A percentile compares a stretch with the other conserved stretches of the same genome.
phyloP scores from a whole-genome alignment of 2,329 filamentous ascomycete species.

The Taxawa tesnikishii region DNA sequence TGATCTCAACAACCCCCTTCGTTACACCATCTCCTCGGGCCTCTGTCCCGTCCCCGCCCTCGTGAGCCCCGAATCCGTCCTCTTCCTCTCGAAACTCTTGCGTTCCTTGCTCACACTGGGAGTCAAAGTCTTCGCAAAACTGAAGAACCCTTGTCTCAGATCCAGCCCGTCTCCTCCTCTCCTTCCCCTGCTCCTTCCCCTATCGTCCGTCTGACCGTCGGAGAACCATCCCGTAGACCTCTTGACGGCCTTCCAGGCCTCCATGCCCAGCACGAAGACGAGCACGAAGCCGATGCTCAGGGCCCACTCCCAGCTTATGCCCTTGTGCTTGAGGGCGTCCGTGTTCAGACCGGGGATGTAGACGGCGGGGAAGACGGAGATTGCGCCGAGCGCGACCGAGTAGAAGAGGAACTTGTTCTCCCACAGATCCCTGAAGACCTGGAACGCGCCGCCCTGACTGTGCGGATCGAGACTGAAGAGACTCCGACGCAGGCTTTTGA shows the following conservation, averaged over 20 bases:
- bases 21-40: constrained; percentile 3
- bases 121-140: constrained; percentile 4
- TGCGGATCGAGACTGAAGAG: constrained; percentile 64
- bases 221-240: constrained; percentile 18
- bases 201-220: background rate
- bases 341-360: constrained; percentile 60
- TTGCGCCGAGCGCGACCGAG: constrained; percentile 29
- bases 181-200: background rate
- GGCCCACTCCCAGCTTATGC: constrained; percentile 58
- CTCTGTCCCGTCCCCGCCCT: constrained; percentile 3
- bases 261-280: constrained; percentile 52
- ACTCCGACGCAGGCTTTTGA: constrained; percentile 57
- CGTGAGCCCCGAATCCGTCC: constrained; percentile 3
- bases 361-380: constrained; percentile 33
- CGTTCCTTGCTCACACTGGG: background rate
- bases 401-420: constrained; percentile 53
- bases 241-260: constrained; percentile 58
- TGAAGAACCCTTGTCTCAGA: constrained; percentile 6
- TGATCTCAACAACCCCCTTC: too few relatives aligned
- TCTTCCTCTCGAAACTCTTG: background rate
- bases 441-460: constrained; percentile 43
- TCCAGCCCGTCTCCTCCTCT: background rate
- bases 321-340: constrained; percentile 52
- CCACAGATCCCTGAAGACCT: constrained; percentile 61
- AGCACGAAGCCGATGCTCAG: constrained; percentile 50